These are phyloP conservation scores for Atractiella rhizophila DNA, from an alignment of 768 basidiomycete genomes.

Conservation along the genomic window DNA sequence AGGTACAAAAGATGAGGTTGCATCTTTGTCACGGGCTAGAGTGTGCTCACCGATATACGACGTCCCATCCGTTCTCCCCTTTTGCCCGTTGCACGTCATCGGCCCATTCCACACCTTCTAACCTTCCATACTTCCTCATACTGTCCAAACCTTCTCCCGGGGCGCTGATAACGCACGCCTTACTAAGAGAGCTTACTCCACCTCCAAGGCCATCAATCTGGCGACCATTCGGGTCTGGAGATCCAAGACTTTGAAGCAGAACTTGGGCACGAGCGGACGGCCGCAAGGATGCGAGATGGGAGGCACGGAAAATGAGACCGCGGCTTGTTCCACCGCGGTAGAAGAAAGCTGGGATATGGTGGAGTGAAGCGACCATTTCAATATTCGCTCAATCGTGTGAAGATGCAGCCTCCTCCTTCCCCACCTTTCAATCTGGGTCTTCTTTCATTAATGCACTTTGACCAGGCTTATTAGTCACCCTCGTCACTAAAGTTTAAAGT, in stretches of 20 bases:
- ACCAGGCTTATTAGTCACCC: too few relatives aligned
- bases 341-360: conserved; percentile 4
- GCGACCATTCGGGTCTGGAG: conserved; percentile 7
- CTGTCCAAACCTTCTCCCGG: conserved; percentile 4
- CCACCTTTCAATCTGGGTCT: too few relatives aligned
- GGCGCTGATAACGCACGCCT: conserved; percentile 4
- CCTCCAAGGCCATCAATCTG: conserved; percentile 6
- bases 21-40: too few relatives aligned
- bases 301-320: conserved; percentile 9
- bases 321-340: conserved; percentile 12
- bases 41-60: too few relatives aligned
- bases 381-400: too few relatives aligned
- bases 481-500: too few relatives aligned
- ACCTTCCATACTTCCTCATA: background rate
- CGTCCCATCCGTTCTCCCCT: conserved; percentile 1
- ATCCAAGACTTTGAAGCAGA: conserved; percentile 9
- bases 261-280: conserved; percentile 4
- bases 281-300: conserved; percentile 4
- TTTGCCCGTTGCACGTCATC: conserved; percentile 3
- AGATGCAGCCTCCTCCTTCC: too few relatives aligned
- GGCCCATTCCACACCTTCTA: conserved; percentile 10
- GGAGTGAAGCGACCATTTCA: too few relatives aligned
- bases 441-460: too few relatives aligned
- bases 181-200: conserved; percentile 7
- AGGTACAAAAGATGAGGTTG: too few relatives aligned